Base-by-base conservation (phyloP, 2,329 filamentous ascomycete genomes). In the Nothomitra cinnamomea region DNA sequence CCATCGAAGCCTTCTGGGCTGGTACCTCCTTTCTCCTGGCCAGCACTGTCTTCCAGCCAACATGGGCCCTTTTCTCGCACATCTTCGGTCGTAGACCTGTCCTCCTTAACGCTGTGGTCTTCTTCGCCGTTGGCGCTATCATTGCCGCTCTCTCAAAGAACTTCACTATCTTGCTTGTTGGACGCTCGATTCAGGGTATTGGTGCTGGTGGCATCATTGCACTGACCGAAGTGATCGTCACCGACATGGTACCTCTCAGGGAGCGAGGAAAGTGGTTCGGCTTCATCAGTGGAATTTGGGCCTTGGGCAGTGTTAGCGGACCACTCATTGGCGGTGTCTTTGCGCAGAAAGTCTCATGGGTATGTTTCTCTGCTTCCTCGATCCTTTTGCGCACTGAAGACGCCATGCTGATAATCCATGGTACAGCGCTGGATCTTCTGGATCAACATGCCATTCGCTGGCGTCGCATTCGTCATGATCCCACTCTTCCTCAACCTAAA, bases 11-110 rank as follows among this genome's bases (percentile, higher is more conserved):
- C 0, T 85, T 85, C 61, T 86, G 82, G 83, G 75, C 79, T 12
- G 82, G 82, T 1, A 85, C 82, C 3, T 79, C 78, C 15, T 87
- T 83, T 58, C 69, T 87, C 3, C 72, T 87, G 3, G 77, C 80
- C 2, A 79, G 76, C 54, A 79, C 82, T 0, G 74, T 80, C 28
- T 71, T 78, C 42, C 75, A 80, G 59, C 79, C 77, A 41, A 65
- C 67, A 56, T 62, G 66, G 61, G 67, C 59, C 24, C 63, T 68
- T 0, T 62, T 74, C 40, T 72, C 70, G 3, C 66, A 72, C 45
- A 70, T 72, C 19, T 73, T 74, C 48, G 72, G 72, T 7, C 67
- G 72, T 2, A 67, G 67, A 45, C 65, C 66, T 0, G 59, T 72
- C 22, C 60, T 73, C 6, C 57, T 72, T 2, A 53, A 64, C 1